These are phyloP conservation scores for Saccharum officinarum DNA, from an alignment of 176 grass and related monocot genomes.

Conservation along the genomic window DNA sequence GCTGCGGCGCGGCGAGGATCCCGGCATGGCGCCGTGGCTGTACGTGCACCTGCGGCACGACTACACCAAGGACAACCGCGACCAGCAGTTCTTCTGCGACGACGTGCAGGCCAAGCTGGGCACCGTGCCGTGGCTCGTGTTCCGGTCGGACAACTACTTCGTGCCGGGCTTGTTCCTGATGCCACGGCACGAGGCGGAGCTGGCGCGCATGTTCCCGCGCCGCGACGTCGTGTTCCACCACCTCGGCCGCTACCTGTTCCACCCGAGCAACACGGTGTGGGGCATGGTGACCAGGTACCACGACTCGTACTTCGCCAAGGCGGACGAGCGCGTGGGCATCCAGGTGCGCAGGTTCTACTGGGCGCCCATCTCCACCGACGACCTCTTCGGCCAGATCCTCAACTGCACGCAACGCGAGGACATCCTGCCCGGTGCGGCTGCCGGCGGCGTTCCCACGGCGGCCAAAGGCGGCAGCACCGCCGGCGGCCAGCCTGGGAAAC, in stretches of 20 bases:
- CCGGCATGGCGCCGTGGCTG: conserved; percentile 18
- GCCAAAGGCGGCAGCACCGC: neutral
- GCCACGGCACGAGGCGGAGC: conserved; percentile 32
- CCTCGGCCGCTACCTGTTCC: conserved; percentile 56
- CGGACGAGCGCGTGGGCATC: conserved; percentile 48
- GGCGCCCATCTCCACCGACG: conserved; percentile 43
- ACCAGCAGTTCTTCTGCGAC: conserved; percentile 56
- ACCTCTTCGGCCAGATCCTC: conserved; percentile 43
- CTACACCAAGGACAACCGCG: conserved; percentile 1
- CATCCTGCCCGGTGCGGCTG: conserved; percentile 35
- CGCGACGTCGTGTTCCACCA: conserved; percentile 61
- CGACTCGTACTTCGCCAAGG: conserved; percentile 29
- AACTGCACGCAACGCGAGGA: conserved; percentile 17
- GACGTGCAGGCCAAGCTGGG: conserved; percentile 34
- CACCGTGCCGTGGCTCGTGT: conserved; percentile 51
- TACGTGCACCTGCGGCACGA: conserved; percentile 51
- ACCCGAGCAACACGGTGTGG: conserved; percentile 70
- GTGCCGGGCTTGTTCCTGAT: conserved; percentile 47
- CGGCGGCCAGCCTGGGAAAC: neutral
- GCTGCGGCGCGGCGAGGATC: conserved; percentile 16
- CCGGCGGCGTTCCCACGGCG: too few species aligned
- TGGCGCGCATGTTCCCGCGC: conserved; percentile 48
- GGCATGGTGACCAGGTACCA: conserved; percentile 49
- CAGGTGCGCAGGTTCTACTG: conserved; percentile 46
- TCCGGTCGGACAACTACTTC: conserved; percentile 66